Base-by-base conservation (phyloP, 495 filamentous ascomycete genomes). In the Clohesyomyces aquaticus region DNA sequence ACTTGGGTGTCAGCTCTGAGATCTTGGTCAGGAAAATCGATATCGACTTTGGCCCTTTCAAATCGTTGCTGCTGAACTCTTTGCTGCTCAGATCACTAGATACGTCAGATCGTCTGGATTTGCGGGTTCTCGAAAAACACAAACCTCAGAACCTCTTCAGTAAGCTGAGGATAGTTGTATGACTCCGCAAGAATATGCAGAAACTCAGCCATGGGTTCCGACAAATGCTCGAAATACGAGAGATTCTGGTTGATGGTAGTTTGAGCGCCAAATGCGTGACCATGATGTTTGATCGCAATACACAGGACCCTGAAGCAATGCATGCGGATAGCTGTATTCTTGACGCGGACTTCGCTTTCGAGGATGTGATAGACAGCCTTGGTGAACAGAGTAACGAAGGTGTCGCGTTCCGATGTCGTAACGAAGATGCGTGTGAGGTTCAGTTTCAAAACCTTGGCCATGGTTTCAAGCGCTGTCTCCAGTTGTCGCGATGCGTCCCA, bases 191-290 rank as follows among this genome's bases (percentile, higher is more conserved):
- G 81, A 68, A 99, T 99, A 65, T 98, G 93, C 0, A 98, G 79
- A 69, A 98, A 96, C 75, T 99, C 94, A 21, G 94, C 95, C 94
- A 99, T 99, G 0, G 95, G 95, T 73, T 99, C 94, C 0, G 94
- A 91, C 16, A 99, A 77, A 74, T 99, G 94, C 75, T 99, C 94
- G 61, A 97, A 99, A 75, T 99, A 99, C 0, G 95, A 94, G 59
- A 99, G 77, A 69, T 92, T 98, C 72, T 98, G 94, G 48, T 97
- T 90, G 72, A 98, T 96, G 9, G 92, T 95, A 4, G 95, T 98
- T 84, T 98, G 94, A 21, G 94, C 95, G 49, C 91, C 93, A 73
- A 96, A 97, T 61, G 87, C 94, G 74, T 99, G 94, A 2, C 95
- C 94, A 74, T 99, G 95, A 72, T 99, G 94, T 76, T 99, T 99